A percentile compares a stretch with the other conserved stretches of the same genome.
Evolutionary conservation across 1,139 yeast genomes (phyloP).

Genomic region (Scheffersomyces stambukii): DNA sequence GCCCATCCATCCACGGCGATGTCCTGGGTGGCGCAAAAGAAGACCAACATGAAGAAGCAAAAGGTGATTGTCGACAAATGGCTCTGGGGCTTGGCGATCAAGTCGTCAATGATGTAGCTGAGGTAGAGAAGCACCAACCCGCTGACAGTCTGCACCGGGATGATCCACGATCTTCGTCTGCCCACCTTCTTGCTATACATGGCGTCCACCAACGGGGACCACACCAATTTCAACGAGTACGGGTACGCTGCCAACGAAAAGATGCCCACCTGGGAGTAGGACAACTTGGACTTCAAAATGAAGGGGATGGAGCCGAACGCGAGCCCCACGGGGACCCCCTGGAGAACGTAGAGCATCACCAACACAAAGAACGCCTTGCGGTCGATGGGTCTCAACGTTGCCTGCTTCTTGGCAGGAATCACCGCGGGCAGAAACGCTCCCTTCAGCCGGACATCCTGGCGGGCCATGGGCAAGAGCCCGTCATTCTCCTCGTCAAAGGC

Average conservation of each 20-base stretch:
- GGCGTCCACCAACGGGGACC: constrained; percentile 97
- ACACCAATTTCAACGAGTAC: constrained; percentile 80
- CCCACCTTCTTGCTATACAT: constrained; percentile 66
- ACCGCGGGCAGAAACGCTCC: constrained; percentile 3
- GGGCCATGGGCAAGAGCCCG: constrained; percentile 31
- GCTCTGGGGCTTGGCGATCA: constrained; percentile 53
- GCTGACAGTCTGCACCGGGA: constrained; percentile 81
- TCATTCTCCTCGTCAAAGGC: constrained; percentile 30
- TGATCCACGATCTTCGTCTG: constrained; percentile 88
- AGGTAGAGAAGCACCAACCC: constrained; percentile 63
- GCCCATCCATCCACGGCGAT: constrained; percentile 99
- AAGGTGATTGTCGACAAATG: constrained; percentile 54
- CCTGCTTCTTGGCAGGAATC: constrained; percentile 1
- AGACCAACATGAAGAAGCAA: constrained; percentile 70
- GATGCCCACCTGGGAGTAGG: constrained; percentile 88
- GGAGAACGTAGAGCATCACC: constrained; percentile 71
- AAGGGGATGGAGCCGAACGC: constrained; percentile 97
- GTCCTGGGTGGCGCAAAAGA: constrained; percentile 95
- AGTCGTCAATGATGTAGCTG: constrained; percentile 54
- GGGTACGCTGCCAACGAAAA: constrained; percentile 94
- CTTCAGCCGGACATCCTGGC: constrained; percentile 18
- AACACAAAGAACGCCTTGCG: constrained; percentile 70
- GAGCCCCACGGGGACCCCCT: constrained; percentile 93
- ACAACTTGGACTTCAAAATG: constrained; percentile 70
- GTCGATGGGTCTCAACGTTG: constrained; percentile 38